Evolutionary conservation across 225 moss, liverwort and hornwort genomes (phyloP).

Genomic region (Polytrichum formosum): DNA sequence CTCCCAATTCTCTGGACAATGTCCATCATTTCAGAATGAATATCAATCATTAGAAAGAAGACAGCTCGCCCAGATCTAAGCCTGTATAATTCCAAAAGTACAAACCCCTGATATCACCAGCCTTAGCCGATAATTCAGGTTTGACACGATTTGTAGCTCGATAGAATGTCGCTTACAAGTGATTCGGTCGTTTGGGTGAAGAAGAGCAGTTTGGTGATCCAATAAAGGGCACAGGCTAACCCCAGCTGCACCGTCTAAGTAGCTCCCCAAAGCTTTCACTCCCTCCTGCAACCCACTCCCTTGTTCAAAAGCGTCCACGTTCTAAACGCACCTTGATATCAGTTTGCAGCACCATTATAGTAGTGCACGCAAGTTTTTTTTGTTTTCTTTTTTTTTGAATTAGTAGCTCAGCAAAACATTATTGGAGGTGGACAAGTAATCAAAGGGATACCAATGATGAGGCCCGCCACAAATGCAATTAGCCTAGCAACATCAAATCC

Average conservation of each 20-base stretch:
- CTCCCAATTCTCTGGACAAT: neutral
- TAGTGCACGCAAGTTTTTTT: too few species aligned
- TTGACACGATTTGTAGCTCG: too few species aligned
- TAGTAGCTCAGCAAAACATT: too few species aligned
- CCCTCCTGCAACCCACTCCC: constrained; percentile 52
- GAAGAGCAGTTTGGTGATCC: constrained; percentile 78
- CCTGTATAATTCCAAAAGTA: neutral
- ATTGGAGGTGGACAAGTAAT: too few species aligned
- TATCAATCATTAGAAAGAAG: neutral
- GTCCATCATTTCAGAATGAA: neutral
- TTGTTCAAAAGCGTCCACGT: neutral
- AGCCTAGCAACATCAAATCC: too few species aligned
- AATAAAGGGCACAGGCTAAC: constrained; percentile 77
- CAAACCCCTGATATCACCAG: neutral
- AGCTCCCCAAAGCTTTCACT: constrained; percentile 72
- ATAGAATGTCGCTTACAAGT: constrained; percentile 51
- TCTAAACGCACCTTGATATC: neutral
- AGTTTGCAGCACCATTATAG: too few species aligned
- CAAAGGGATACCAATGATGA: too few species aligned
- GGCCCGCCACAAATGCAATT: too few species aligned
- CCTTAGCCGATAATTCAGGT: too few species aligned
- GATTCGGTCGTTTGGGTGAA: constrained; percentile 65
- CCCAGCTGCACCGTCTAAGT: constrained; percentile 69
- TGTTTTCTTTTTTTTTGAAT: too few species aligned
- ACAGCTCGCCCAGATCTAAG: neutral